phyloP scores from a whole-genome alignment of 495 filamentous ascomycete species.

The Parmelia sp. region DNA sequence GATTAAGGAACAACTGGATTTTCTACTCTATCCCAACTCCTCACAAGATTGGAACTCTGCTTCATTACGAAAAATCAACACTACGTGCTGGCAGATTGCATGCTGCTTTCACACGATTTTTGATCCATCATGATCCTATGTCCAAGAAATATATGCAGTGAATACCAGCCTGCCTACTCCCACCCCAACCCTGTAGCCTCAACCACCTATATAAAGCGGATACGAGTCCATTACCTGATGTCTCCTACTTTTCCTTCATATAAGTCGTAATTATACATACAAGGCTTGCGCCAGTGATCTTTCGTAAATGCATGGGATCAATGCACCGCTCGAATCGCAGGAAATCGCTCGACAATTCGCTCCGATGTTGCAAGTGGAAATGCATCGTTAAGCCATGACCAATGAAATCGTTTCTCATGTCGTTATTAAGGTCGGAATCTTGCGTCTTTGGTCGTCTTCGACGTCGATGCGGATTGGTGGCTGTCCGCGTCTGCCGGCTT shows the following conservation, averaged over 20 bases:
- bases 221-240: constrained; percentile 6
- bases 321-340: constrained; percentile 22
- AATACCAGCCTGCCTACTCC: constrained; percentile 14
- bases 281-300: constrained; percentile 23
- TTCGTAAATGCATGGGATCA: constrained; percentile 22
- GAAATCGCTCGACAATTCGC: constrained; percentile 13
- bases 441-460: constrained; percentile 1
- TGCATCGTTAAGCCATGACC: constrained; percentile 3
- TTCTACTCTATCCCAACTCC: no score
- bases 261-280: constrained; percentile 15
- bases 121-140: not conserved
- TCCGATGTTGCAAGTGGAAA: constrained; percentile 1
- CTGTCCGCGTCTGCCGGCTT: constrained; percentile 47
- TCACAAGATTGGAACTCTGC: no score
- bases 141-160: constrained; percentile 19
- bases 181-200: constrained; percentile 8
- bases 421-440: constrained; percentile 11
- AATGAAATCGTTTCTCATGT: constrained; percentile 13
- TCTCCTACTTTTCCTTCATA: not conserved
- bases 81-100: not conserved
- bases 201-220: constrained; percentile 7
- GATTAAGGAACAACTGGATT: no score
- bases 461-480: not conserved
- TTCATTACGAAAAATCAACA: no score
- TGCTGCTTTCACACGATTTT: not conserved